Evolutionary conservation across 2,329 filamentous ascomycete genomes (phyloP), one percentile per base, ranked within the genome.

Genomic region (Apiospora hydei): DNA sequence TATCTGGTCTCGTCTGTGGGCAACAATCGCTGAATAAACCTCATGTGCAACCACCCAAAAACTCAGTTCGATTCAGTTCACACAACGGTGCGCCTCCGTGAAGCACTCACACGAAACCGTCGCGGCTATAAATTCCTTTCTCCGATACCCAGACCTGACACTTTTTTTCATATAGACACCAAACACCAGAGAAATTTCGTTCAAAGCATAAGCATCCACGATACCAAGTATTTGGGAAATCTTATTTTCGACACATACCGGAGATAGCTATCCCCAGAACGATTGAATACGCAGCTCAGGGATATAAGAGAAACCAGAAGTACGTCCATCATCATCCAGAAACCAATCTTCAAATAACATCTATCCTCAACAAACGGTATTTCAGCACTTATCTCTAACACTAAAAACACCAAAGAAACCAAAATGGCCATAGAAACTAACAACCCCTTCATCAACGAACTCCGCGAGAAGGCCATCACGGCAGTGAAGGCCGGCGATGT

Each of bases 201-300:
- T 4, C 6, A 2, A 5, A 13, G 21, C 3, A n/a, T 10, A 38
- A 61, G n/a, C 7, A 21, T n/a, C 18, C 11, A 13, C 30, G 8
- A 38, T 61, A 11, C 30, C 26, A 38, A 21, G 16, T n/a, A 30
- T 38, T 38, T 0, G n/a, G 3, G 30, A 61, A 61, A 61, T 16
- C 18, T 61, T 61, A 30, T 11, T 3, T 21, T n/a, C 14, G 18
- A 61, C 53, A 1, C 53, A 61, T 34, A 13, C 53, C 10, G 53
- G 53, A 61, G 30, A 61, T n/a, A 61, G 16, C 30, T 61, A 61
- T 61, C 30, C n/a, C 53, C 53, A n/a, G 8, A 38, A 38, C 53
- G 38, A 11, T 38, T 30, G 26, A 18, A 21, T 18, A 24, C 47
- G 7, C 21, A 47, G 34, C 21, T 21, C 21, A 11, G 7, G 1